Base-by-base conservation (phyloP, 352 stramenopile genomes). In the Phytopythium delawarense region DNA sequence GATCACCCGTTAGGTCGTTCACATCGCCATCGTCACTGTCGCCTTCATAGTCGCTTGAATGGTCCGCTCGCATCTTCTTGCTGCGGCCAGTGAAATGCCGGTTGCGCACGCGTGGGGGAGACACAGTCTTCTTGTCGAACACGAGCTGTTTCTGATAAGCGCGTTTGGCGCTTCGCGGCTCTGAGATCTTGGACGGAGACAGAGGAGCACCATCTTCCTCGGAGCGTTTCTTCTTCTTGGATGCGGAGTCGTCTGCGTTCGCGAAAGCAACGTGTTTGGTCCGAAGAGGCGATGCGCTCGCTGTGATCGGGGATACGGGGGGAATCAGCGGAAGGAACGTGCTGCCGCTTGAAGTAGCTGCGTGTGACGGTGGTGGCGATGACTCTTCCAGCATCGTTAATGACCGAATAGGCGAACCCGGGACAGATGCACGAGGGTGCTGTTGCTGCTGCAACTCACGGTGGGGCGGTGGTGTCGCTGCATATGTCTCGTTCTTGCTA, bases 241-340 rank as follows among this genome's bases (percentile, higher is more conserved):
- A 20, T 50, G 34, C 7, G 16, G 35, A 21, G 28, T 2, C 40
- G 0, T 57, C 39, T 49, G 18, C 53, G 30, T 8, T 39, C 16
- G 21, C 50, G 42, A 81, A 83, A 3, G 54, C 64, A 1, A 87
- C 73, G 54, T 79, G 73, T 20, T 79, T 84, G 30, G 62, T 70
- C 11, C 46, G n/a, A 7, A 32, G 46, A 15, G 46, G 46, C 11
- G 46, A 53, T 42, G 72, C 62, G 5, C 66, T 63, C 1, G 76
- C 57, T 64, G 81, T 81, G 61, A 89, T 82, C 1, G 78, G 80
- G 6, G 80, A 89, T 18, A 88, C 65, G 0, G 71, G 68, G 2
- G 78, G 75, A 9, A 88, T 79, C 37, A 71, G 34, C 21, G 74
- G 72, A 6, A 80, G 56, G 30, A 34, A 20, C 18, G 28, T 56